Evolutionary conservation across 306 rosid species (phyloP), one percentile per base, ranked within the genome.

Genomic region (Begonia peltatifolia): DNA sequence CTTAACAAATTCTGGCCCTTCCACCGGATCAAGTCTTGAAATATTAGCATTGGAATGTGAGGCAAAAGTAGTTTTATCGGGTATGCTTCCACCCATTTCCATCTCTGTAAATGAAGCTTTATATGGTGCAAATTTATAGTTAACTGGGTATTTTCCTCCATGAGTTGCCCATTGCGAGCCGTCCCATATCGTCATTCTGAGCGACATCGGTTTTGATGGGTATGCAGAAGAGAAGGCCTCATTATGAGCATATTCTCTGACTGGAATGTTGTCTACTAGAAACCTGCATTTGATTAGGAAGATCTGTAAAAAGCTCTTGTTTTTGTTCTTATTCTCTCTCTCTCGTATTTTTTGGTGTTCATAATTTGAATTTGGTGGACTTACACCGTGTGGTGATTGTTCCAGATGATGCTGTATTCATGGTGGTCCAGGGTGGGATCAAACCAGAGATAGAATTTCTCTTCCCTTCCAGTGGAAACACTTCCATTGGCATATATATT

Each of bases 101-200:
- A 83, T 65, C 50, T 78, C 77, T 36, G 79, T 14, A 42, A 83
- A 65, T 18, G 97, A 83, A 69, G 56, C 95, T 68, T 68, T 66
- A 65, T 74, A 90, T 35, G 97, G 97, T 55, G 86, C 94, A 64
- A 85, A 66, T 56, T 76, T 85, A 46, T 90, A 90, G 55, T 90
- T 78, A 2, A 90, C 94, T 22, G 77, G 74, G 58, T 85, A 85
- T 58, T 85, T 90, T 46, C 95, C 97, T 52, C 97, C 97, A 69
- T 83, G 80, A 36, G 97, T 90, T 44, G 97, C 97, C 97, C 97
- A 90, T 9, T 83, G 61, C 65, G 97, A 90, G 2, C 78, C 97
- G 68, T 90, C 97, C 97, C 97, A 90, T 74, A 90, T 85, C 50
- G 97, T 90, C 12, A 88, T 87, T 55, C 61, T 78, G 9, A 90